A percentile compares a stretch with the other conserved stretches of the same genome.
These are phyloP conservation scores for Anaeramoeba ignava DNA, from an alignment of 78 protist genomes.

Conservation along the genomic window DNA sequence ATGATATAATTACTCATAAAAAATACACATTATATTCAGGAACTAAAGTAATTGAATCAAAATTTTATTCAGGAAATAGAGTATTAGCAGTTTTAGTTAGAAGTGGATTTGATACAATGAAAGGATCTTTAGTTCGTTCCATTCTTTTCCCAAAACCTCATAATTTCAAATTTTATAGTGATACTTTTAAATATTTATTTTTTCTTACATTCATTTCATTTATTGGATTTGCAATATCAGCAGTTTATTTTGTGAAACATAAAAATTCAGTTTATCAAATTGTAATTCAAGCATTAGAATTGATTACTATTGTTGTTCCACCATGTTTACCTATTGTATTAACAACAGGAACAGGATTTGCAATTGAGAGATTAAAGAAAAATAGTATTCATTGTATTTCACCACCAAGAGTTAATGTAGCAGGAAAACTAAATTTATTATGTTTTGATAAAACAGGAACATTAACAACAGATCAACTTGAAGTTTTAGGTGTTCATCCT, in stretches of 20 bases:
- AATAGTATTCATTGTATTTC: neutral
- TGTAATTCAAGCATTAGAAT: neutral
- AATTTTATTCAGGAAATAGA: neutral
- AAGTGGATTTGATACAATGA: neutral
- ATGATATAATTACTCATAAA: neutral
- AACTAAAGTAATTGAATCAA: neutral
- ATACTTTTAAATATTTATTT: neutral
- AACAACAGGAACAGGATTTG: neutral
- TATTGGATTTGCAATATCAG: neutral
- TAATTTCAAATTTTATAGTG: no score
- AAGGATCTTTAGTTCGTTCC: neutral
- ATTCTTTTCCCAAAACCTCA: no score
- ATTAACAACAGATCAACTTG: neutral
- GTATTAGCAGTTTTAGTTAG: neutral
- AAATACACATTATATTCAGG: neutral
- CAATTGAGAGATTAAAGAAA: neutral
- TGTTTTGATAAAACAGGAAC: slow-evolving; percentile 1
- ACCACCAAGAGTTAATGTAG: neutral
- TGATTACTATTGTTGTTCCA: neutral
- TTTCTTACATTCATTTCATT: neutral
- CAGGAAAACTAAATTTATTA: neutral
- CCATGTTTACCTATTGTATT: neutral
- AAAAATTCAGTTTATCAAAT: neutral
- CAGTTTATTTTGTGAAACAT: neutral
- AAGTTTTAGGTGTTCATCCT: neutral